These are phyloP conservation scores for Fusarium bulbicola DNA, from an alignment of 2,329 filamentous ascomycete species.

Conservation along the genomic window DNA sequence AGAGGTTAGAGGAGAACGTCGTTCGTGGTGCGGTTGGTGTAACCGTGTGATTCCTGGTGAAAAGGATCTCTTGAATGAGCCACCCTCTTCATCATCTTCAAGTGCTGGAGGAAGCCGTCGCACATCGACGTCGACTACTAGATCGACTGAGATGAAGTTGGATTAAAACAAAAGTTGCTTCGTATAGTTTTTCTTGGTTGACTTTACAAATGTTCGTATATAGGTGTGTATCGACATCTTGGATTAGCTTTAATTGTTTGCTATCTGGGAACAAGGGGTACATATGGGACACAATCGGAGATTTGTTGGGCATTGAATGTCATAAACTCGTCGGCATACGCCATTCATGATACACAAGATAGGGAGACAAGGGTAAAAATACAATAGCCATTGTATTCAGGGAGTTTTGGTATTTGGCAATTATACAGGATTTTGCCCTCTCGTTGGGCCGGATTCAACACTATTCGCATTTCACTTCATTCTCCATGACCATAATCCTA, in stretches of 20 bases:
- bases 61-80: conserved; percentile 50
- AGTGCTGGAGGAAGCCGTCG: conserved; percentile 35
- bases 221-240: background rate
- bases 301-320: background rate
- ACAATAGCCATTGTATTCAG: conserved; percentile 29
- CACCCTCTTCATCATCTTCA: conserved; percentile 39
- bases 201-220: background rate
- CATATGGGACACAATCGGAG: background rate
- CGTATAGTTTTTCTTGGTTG: background rate
- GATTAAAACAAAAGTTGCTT: conserved; percentile 2
- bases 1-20: conserved; percentile 72
- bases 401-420: conserved; percentile 40
- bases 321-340: background rate
- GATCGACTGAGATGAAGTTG: conserved; percentile 24
- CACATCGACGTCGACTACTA: conserved; percentile 36
- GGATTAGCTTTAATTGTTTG: background rate
- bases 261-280: background rate
- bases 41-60: conserved; percentile 74
- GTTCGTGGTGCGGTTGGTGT: conserved; percentile 96
- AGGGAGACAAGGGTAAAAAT: conserved; percentile 10
- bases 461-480: conserved; percentile 21
- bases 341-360: background rate
- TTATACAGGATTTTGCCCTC: conserved; percentile 36
- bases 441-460: conserved; percentile 12
- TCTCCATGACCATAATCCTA: conserved; percentile 39